These are phyloP conservation scores for Byssothecium circinans DNA, from an alignment of 2,329 filamentous ascomycete genomes.

Conservation along the genomic window DNA sequence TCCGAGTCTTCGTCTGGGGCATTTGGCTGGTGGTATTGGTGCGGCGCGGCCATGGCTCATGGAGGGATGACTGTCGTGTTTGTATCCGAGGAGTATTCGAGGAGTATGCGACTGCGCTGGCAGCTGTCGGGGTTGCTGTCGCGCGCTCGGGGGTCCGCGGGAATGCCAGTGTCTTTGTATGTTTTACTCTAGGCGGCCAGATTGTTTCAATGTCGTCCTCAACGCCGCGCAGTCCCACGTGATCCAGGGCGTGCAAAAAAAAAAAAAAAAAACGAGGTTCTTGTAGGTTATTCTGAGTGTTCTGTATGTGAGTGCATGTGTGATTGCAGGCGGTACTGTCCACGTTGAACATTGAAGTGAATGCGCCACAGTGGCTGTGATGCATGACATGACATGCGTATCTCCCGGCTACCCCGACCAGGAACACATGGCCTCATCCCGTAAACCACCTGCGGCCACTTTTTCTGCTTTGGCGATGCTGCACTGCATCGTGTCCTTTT, in stretches of 20 bases:
- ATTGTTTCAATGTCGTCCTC: background rate
- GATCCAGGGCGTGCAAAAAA: no score
- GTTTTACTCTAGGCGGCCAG: slow-evolving; percentile 11
- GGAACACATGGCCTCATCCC: slow-evolving; percentile 32
- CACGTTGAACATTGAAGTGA: no score
- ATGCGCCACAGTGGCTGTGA: slow-evolving; percentile 4
- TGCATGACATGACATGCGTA: no score
- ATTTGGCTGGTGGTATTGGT: slow-evolving; percentile 55
- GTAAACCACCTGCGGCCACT: slow-evolving; percentile 5
- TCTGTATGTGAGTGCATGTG: no score
- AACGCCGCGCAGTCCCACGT: no score
- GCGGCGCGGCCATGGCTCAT: slow-evolving; percentile 52
- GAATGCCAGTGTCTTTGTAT: slow-evolving; percentile 6
- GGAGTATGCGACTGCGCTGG: background rate
- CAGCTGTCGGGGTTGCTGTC: slow-evolving; percentile 9
- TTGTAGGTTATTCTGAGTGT: no score
- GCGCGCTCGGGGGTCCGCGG: slow-evolving; percentile 30
- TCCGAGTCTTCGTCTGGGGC: slow-evolving; percentile 72
- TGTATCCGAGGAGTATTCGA: background rate
- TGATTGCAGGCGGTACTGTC: no score
- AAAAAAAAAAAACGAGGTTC: no score
- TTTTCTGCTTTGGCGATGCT: slow-evolving; percentile 16
- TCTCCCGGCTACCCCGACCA: slow-evolving; percentile 5
- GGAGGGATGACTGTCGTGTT: slow-evolving; percentile 3
- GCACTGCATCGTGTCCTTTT: slow-evolving; percentile 24